Conservation (phyloP, 192 early-diverging fungal species). For the Thamnidium elegans region DNA sequence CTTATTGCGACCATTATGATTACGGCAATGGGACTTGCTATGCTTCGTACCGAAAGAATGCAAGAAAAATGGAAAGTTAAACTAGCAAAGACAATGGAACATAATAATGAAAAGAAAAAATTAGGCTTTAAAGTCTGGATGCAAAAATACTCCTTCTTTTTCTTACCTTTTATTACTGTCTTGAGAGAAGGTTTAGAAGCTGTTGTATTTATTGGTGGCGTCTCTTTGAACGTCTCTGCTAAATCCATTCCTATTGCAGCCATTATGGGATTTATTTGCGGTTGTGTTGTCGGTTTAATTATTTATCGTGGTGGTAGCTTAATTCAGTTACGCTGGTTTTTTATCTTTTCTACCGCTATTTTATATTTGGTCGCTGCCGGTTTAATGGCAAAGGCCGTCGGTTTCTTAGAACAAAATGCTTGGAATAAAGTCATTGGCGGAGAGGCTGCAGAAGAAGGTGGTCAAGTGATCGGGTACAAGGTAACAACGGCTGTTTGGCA, state of each 20-base stretch:
- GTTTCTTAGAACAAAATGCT: slow-evolving; percentile 62
- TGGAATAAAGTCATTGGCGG: slow-evolving; percentile 65
- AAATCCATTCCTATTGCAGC: slow-evolving; percentile 80
- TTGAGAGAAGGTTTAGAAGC: slow-evolving; percentile 87
- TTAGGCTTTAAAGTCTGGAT: slow-evolving; percentile 39
- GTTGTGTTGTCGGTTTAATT: slow-evolving; percentile 64
- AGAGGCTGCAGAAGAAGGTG: slow-evolving; percentile 59
- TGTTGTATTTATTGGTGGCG: slow-evolving; percentile 88
- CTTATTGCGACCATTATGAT: too few species aligned
- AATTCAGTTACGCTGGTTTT: slow-evolving; percentile 78
- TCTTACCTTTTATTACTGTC: slow-evolving; percentile 83
- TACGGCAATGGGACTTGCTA: too few species aligned
- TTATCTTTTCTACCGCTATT: slow-evolving; percentile 64
- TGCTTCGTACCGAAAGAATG: slow-evolving; percentile 62
- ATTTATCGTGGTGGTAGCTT: slow-evolving; percentile 70
- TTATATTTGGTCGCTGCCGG: slow-evolving; percentile 83
- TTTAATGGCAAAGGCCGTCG: slow-evolving; percentile 65
- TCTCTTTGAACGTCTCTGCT: slow-evolving; percentile 59
- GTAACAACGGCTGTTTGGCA: slow-evolving; percentile 33
- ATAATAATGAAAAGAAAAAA: slow-evolving; percentile 25
- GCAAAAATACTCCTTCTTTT: slow-evolving; percentile 68
- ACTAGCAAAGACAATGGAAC: slow-evolving; percentile 34
- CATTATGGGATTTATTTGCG: slow-evolving; percentile 67
- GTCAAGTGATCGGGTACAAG: slow-evolving; percentile 40
- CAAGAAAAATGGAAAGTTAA: slow-evolving; percentile 73